phyloP scores from a whole-genome alignment of 2,329 filamentous ascomycete genomes.

The Ceratocystis colombiana region DNA sequence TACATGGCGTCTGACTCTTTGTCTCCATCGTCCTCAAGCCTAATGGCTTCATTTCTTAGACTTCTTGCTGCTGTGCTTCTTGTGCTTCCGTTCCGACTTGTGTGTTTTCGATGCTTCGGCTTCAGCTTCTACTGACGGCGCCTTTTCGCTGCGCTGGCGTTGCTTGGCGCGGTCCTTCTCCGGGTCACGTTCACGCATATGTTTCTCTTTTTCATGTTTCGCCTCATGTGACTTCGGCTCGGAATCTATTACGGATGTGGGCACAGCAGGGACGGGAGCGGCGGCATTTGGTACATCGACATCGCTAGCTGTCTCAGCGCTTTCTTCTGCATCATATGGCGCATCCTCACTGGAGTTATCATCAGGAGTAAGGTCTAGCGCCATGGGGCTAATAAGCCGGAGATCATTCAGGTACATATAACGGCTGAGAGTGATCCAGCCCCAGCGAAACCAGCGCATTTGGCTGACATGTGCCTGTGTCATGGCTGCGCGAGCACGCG shows the following conservation, averaged over 20 bases:
- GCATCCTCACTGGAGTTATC: not conserved
- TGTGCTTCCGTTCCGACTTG: slow-evolving; percentile 15
- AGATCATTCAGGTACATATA: slow-evolving; percentile 97
- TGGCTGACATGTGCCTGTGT: slow-evolving; percentile 81
- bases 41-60: not conserved
- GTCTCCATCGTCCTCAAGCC: not conserved
- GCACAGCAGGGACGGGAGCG: not conserved
- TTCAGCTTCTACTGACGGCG: not conserved
- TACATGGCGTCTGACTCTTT: not conserved
- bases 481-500: slow-evolving; percentile 72
- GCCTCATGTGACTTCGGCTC: slow-evolving; percentile 5
- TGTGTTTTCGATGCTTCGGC: not conserved
- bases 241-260: not conserved
- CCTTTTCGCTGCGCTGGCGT: not conserved
- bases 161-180: slow-evolving; percentile 15
- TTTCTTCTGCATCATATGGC: not conserved
- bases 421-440: slow-evolving; percentile 80
- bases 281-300: not conserved
- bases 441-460: slow-evolving; percentile 98
- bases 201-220: slow-evolving; percentile 21
- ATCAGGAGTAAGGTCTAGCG: slow-evolving; percentile 1
- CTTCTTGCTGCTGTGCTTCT: slow-evolving; percentile 19
- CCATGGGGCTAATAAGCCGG: slow-evolving; percentile 40
- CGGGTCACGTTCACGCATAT: slow-evolving; percentile 19
- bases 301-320: not conserved